A percentile compares a stretch with the other conserved stretches of the same genome.
phyloP scores from a whole-genome alignment of 257 asterid species.

The Gentiana straminea region DNA sequence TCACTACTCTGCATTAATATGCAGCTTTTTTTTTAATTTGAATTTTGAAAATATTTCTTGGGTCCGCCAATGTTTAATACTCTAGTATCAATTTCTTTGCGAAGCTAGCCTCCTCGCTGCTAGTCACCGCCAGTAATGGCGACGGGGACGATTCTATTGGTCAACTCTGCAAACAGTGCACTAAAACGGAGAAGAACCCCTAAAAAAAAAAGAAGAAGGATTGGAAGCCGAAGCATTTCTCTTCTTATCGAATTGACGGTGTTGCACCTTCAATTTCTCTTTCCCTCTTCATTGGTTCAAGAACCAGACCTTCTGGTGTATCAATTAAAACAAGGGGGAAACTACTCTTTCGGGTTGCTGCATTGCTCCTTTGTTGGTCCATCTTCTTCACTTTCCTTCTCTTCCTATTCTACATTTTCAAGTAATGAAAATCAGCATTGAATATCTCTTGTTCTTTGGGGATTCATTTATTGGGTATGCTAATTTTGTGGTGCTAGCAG shows the following conservation, averaged over 20 bases:
- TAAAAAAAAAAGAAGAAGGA: no score
- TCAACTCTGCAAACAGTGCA: no score
- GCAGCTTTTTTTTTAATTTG: no score
- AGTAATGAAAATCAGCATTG: slow-evolving; percentile 19
- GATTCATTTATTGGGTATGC: background rate
- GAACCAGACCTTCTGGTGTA: slow-evolving; percentile 20
- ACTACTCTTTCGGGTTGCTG: slow-evolving; percentile 32
- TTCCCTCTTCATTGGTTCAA: slow-evolving; percentile 34
- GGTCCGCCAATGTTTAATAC: no score
- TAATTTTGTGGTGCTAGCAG: background rate
- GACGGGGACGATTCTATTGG: no score
- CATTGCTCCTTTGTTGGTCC: slow-evolving; percentile 45
- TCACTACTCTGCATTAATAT: no score
- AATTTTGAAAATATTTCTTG: no score
- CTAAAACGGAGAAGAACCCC: no score
- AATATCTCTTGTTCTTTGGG: background rate
- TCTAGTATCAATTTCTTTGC: no score
- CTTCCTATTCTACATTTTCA: slow-evolving; percentile 47
- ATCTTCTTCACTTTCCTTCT: slow-evolving; percentile 36
- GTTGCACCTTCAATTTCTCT: slow-evolving; percentile 52
- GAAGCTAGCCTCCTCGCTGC: no score
- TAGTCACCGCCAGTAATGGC: no score
- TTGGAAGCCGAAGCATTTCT: background rate
- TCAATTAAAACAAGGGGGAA: slow-evolving; percentile 24
- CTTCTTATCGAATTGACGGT: slow-evolving; percentile 5